Base-by-base conservation (phyloP, 345 rosid genomes). In the Schrenkiella parvula region DNA sequence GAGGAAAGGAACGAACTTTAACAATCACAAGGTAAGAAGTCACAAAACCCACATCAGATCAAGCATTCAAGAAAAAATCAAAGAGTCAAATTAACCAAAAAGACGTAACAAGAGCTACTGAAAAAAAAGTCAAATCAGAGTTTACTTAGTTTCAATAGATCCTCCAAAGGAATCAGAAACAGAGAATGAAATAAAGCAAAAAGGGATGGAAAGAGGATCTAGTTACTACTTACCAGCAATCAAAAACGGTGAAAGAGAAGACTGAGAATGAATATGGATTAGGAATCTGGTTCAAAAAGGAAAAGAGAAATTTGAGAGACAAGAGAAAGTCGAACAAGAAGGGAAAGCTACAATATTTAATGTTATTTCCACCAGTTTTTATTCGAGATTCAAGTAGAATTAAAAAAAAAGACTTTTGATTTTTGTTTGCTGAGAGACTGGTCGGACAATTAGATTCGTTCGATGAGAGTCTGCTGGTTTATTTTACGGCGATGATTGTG, bases 391-490 rank as follows among this genome's bases (percentile, higher is more conserved):
- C 47, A 63, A 43, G 67, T 19, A 31, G 22, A 18, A 46, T 13
- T 29, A 18, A 46, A 64, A 47, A 0, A 28, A 53, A 10, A 28
- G 53, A 63, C 31, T n/a, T 46, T 17, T 14, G 0, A 1, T 43
- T 43, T 17, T 26, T 0, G n/a, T 39, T 42, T 62, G 23, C 5
- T 9, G 70, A 48, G 56, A 47, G 70, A 14, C 21, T 67, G 52
- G 72, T 68, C 62, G 62, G 72, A 13, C 3, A 54, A 54, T 53
- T 68, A 54, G 72, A 58, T 58, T 34, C 74, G 74, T 57, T 70
- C 66, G 72, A 68, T 53, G 13, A 41, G 41, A 26, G 22, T 54
- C 8, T 41, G 15, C 5, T 34, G 3, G 34, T 1, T 52, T 29
- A 17, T 3, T n/a, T 17, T 17, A 52, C 61, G 64, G 64, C n/a